A percentile compares a stretch with the other conserved stretches of the same genome.
phyloP scores from a whole-genome alignment of 106 monocot species.

The Chionographis japonica region DNA sequence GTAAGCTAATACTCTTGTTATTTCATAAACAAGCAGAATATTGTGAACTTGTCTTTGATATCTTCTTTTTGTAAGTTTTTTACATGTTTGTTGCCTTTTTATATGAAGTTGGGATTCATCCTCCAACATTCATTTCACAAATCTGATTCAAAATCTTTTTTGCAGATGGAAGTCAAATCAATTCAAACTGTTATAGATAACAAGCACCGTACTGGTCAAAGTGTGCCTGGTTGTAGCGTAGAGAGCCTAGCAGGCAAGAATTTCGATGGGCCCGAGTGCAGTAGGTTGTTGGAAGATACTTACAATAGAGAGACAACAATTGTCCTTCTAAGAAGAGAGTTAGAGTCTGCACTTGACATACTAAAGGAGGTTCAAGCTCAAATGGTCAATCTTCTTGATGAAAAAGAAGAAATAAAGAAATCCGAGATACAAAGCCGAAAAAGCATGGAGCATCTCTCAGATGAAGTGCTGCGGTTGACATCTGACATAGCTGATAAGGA shows the following conservation, averaged over 20 bases:
- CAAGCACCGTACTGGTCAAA: background rate
- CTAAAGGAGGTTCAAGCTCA: slow-evolving; percentile 42
- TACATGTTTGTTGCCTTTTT: background rate
- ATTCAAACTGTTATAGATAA: background rate
- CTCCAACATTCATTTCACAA: background rate
- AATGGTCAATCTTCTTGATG: slow-evolving; percentile 41
- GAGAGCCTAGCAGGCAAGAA: background rate
- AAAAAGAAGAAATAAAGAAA: slow-evolving; percentile 34
- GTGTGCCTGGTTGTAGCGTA: background rate
- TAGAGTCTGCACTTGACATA: slow-evolving; percentile 39
- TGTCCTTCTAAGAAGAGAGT: slow-evolving; percentile 43
- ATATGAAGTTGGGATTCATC: background rate
- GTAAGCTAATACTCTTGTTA: slow-evolving; percentile 56
- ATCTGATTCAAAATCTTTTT: background rate
- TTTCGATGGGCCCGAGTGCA: background rate
- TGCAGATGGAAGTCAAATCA: slow-evolving; percentile 24
- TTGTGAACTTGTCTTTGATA: slow-evolving; percentile 30
- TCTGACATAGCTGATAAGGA: slow-evolving; percentile 51
- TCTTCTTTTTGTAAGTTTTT: slow-evolving; percentile 31
- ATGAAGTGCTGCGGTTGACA: slow-evolving; percentile 42
- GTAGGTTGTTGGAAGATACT: background rate
- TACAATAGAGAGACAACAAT: slow-evolving; percentile 26
- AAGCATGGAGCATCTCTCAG: slow-evolving; percentile 28
- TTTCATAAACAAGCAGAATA: slow-evolving; percentile 41
- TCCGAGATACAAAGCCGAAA: slow-evolving; percentile 33